Evolutionary conservation across 2,329 filamentous ascomycete species (phyloP), one percentile per base, ranked within the genome.

Genomic region (Paecilomyces sp.): DNA sequence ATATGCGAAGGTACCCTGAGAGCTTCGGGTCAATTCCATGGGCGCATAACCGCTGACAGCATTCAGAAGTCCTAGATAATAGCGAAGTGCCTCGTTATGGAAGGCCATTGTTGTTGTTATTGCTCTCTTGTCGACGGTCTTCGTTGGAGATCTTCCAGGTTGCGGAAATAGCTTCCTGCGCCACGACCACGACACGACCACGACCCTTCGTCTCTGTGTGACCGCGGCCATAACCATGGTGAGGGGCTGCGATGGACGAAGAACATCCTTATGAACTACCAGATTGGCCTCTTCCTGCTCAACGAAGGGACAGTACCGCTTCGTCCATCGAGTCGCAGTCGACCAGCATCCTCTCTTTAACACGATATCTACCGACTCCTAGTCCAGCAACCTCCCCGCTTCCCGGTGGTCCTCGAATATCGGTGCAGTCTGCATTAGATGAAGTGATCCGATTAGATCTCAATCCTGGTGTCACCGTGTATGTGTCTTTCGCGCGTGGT

Each of bases 401-500:
- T 5, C 57, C 62, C 18, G 65, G 63, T 28, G 64, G 65, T 50
- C 59, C 54, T 12, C 63, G 65, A 5, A 67, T 58, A 57, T 55
- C 56, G 15, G 60, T 67, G 59, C 60, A 61, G 59, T 64, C 63
- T 60, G 59, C 66, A 33, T 36, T 65, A 9, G 41, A 47, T 18
- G 70, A 75, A 53, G 65, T 70, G 6, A 62, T 68, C n/a, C 67
- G 71, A 4, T 58, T 73, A 6, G 58, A 70, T 56, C 60, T 73
- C 54, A 71, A 66, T 58, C 68, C 70, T 2, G 65, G 65, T 7
- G 70, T 74, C 60, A 73, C 72, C 3, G 67, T 75, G 73, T 74
- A 63, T 6, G 71, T 65, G 25, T 28, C 3, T 28, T 28, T 28
- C 25, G 25, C 25, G 25, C 25, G 25, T 28, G 25, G 25, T 28